phyloP scores from a whole-genome alignment of 805 yeast genomes.

The Metschnikowia gelsemii region DNA sequence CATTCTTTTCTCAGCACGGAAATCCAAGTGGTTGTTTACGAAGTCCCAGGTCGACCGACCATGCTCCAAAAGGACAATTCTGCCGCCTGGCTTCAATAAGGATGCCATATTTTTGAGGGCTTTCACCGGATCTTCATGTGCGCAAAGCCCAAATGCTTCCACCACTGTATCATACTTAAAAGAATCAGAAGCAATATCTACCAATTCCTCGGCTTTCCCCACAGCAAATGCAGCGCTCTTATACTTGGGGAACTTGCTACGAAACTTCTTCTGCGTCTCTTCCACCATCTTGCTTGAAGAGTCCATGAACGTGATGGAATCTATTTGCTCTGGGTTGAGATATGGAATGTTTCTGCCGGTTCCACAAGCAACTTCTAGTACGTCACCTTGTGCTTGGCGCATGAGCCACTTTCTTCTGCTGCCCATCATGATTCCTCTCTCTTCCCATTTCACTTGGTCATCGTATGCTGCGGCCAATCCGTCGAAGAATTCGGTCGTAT shows the following conservation, averaged over 20 bases:
- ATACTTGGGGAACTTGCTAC: constrained; percentile 62
- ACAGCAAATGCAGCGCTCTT: constrained; percentile 81
- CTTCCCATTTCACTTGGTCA: constrained; percentile 73
- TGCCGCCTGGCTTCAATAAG: constrained; percentile 84
- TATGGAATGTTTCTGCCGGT: constrained; percentile 91
- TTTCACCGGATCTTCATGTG: constrained; percentile 88
- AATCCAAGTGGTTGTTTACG: constrained; percentile 77
- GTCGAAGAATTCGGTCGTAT: constrained; percentile 80
- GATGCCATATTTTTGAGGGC: constrained; percentile 73
- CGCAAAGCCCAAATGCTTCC: constrained; percentile 94
- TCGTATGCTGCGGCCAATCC: constrained; percentile 79
- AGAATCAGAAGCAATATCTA: constrained; percentile 47
- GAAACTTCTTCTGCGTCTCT: constrained; percentile 70
- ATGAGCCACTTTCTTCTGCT: constrained; percentile 74
- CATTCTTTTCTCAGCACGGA: constrained; percentile 78
- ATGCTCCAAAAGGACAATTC: constrained; percentile 85
- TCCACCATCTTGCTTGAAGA: constrained; percentile 85
- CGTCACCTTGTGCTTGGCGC: constrained; percentile 82
- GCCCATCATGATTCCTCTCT: constrained; percentile 57
- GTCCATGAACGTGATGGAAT: constrained; percentile 82
- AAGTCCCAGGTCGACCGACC: constrained; percentile 82
- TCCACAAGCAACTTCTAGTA: constrained; percentile 91
- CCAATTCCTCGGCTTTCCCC: constrained; percentile 83
- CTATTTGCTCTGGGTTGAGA: constrained; percentile 51
- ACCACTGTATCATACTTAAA: constrained; percentile 85